phyloP scores from a whole-genome alignment of 805 yeast genomes.

The Trichomonascus vanleenenianus region DNA sequence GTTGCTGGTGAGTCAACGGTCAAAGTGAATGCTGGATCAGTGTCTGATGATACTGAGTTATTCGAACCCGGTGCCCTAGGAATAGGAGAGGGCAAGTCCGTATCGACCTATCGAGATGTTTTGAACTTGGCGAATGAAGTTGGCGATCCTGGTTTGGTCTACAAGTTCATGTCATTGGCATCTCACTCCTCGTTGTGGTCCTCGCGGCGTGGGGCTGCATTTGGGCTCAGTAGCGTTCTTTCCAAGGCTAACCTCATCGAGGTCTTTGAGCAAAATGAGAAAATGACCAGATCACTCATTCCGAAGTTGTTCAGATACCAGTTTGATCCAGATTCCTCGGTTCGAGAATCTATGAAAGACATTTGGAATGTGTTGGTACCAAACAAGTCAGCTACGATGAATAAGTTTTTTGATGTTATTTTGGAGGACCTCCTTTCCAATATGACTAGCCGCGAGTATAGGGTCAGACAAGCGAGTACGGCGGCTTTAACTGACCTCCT shows the following conservation, averaged over 20 bases:
- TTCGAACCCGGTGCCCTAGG: constrained; percentile 77
- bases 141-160: constrained; percentile 90
- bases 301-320: constrained; percentile 79
- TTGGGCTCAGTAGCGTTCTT: constrained; percentile 79
- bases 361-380: constrained; percentile 73
- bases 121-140: constrained; percentile 84
- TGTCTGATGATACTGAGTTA: constrained; percentile 71
- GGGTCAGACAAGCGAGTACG: constrained; percentile 83
- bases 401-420: constrained; percentile 48
- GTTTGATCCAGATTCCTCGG: constrained; percentile 74
- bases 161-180: constrained; percentile 89
- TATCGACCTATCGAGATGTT: constrained; percentile 87
- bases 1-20: constrained; percentile 60
- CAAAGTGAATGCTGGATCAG: constrained; percentile 48
- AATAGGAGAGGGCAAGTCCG: constrained; percentile 69
- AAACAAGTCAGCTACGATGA: constrained; percentile 50
- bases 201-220: constrained; percentile 88
- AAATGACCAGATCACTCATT: constrained; percentile 52
- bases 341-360: constrained; percentile 74
- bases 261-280: constrained; percentile 45
- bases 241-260: constrained; percentile 69
- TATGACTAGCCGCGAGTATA: constrained; percentile 84
- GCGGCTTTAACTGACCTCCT: constrained; percentile 63
- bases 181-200: constrained; percentile 86
- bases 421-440: constrained; percentile 54